Evolutionary conservation across 2,329 filamentous ascomycete species (phyloP), one percentile per base, ranked within the genome.

Genomic region (Metarhizium robertsii): DNA sequence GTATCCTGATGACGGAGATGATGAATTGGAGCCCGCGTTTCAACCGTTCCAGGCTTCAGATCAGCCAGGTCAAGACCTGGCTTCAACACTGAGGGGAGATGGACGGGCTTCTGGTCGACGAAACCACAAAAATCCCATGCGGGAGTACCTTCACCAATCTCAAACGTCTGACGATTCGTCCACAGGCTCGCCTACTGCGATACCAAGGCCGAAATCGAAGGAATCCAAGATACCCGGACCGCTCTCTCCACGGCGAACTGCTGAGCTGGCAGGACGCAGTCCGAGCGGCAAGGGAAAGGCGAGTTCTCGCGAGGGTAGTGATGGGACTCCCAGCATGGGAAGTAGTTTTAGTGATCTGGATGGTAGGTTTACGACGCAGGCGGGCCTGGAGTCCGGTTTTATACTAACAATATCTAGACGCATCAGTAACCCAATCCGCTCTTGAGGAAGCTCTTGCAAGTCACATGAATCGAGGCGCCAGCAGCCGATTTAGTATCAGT

Each of bases 271-370:
- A 2, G 77, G 77, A 30, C 72, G 79, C 48, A 83, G 79, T 61
- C 79, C 82, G 2, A 69, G 72, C 8, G 71, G 70, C 8, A 79
- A 78, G 57, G 74, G 71, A 32, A 77, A 78, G 62, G 76, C 73
- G 0, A 69, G 74, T 49, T 80, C 79, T 1, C 76, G 78, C 13
- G 84, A 87, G 59, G 82, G 81, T 13, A 90, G 86, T 64, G 86
- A 90, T 59, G 86, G 86, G 14, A 86, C 85, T 14, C 87, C 86
- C 1, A 90, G 87, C 62, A 90, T 91, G 84, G 87, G 88, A 1
- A 92, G 88, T 67, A 92, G 88, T 63, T 94, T 90, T 64, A 92
- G 88, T 69, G 90, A 94, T 72, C 77, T 95, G 47, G 89, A 92
- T 67, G 88, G 87, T 82, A 74, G 57, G 68, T 47, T 10, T 20